Evolutionary conservation across 345 rosid genomes (phyloP).

Genomic region (Gossypium ekmanianum): DNA sequence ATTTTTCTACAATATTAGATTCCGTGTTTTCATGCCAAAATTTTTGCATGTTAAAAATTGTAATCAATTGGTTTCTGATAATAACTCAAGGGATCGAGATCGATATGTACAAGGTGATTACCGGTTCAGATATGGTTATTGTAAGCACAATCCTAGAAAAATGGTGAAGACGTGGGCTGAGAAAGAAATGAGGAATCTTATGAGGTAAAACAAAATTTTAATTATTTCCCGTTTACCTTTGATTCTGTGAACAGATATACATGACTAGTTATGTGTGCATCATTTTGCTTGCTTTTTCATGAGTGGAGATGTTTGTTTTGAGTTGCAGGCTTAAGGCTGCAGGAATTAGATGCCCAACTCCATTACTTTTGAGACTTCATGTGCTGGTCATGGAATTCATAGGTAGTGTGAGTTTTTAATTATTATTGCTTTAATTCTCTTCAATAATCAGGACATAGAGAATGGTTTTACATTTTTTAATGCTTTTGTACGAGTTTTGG

Average conservation of each 20-base stretch:
- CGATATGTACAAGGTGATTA: slow-evolving; percentile 96
- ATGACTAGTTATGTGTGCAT: neutral
- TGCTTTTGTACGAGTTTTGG: neutral
- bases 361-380: slow-evolving; percentile 73
- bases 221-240: slow-evolving; percentile 4
- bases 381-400: slow-evolving; percentile 98
- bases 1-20: neutral
- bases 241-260: neutral
- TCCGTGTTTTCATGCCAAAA: neutral
- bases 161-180: slow-evolving; percentile 99
- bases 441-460: neutral
- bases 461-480: neutral
- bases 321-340: slow-evolving; percentile 77
- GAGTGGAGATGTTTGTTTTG: slow-evolving; percentile 5
- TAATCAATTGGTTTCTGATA: neutral
- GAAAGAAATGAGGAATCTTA: slow-evolving; percentile 91
- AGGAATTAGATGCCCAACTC: slow-evolving; percentile 86
- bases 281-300: neutral
- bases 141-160: slow-evolving; percentile 94
- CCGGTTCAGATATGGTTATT: slow-evolving; percentile 88
- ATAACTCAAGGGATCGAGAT: slow-evolving; percentile 75
- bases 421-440: neutral
- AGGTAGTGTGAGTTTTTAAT: slow-evolving; percentile 38
- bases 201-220: slow-evolving; percentile 46
- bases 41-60: neutral